Evolutionary conservation across 768 basidiomycete genomes (phyloP).

Genomic region (Hypholoma sublateritium): DNA sequence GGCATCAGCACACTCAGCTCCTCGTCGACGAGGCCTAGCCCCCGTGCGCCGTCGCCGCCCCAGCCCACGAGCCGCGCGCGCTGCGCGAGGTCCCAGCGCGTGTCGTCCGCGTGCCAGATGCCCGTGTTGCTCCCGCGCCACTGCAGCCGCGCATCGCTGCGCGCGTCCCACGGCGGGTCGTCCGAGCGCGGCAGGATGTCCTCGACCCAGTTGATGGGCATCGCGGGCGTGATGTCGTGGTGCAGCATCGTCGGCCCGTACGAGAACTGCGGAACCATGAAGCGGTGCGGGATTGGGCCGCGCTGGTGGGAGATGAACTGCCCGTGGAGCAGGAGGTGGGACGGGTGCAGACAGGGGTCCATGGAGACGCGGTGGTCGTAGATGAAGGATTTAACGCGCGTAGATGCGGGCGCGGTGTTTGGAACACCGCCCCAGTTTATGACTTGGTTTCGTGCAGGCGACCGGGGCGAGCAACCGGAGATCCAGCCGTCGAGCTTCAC

Average conservation of each 20-base stretch:
- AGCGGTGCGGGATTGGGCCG: conserved; percentile 43
- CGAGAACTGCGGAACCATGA: conserved; percentile 52
- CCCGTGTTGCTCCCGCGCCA: conserved; percentile 81
- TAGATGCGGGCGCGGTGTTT: conserved; percentile 15
- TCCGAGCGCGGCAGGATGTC: conserved; percentile 32
- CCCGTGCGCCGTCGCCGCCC: conserved; percentile 11
- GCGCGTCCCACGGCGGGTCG: conserved; percentile 61
- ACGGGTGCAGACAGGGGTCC: conserved; percentile 47
- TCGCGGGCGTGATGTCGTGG: conserved; percentile 49
- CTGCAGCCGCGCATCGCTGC: conserved; percentile 52
- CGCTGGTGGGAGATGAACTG: conserved; percentile 47
- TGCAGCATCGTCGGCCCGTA: conserved; percentile 47
- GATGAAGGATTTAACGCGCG: conserved; percentile 40
- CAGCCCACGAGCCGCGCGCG: conserved; percentile 16
- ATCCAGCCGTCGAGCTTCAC: conserved; percentile 35
- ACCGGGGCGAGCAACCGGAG: conserved; percentile 36
- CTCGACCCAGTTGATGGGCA: conserved; percentile 44
- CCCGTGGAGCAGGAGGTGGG: conserved; percentile 41
- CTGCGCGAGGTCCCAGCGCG: conserved; percentile 37
- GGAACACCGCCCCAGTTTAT: conserved; percentile 25
- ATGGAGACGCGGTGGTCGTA: conserved; percentile 42
- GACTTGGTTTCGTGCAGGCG: conserved; percentile 28
- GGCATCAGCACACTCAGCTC: conserved; percentile 35
- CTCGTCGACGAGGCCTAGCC: conserved; percentile 15
- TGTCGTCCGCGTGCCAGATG: conserved; percentile 39